Conservation (phyloP, 768 basidiomycete genomes). For the Russula ochroleuca region DNA sequence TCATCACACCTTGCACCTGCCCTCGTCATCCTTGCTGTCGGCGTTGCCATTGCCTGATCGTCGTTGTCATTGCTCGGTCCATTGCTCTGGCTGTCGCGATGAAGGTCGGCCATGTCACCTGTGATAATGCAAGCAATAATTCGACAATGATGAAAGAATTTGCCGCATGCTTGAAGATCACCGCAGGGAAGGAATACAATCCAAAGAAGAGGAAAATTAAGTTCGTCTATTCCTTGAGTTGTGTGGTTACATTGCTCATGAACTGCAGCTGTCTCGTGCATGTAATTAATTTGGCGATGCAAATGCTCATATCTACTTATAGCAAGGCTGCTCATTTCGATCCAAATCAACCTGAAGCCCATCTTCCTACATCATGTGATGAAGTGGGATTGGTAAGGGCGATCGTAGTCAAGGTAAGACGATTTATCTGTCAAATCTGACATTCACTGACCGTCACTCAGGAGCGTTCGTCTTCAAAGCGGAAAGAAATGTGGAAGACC, state of each 20-base stretch:
- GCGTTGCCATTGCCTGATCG: too few species aligned
- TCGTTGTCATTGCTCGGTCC: too few species aligned
- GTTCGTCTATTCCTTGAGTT: neutral
- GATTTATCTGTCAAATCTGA: too few species aligned
- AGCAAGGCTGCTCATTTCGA: neutral
- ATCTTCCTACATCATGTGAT: neutral
- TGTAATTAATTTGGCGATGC: neutral
- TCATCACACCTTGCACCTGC: too few species aligned
- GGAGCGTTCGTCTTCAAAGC: neutral
- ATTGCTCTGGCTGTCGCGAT: too few species aligned
- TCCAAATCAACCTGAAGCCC: neutral
- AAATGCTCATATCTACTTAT: too few species aligned
- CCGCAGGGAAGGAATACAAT: neutral
- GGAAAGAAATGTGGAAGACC: neutral
- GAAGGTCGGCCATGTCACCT: neutral
- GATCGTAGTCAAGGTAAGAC: neutral
- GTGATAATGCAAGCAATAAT: neutral
- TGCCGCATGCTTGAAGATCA: neutral
- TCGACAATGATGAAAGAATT: neutral
- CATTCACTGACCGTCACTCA: too few species aligned
- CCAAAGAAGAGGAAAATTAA: neutral
- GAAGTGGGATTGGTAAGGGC: neutral
- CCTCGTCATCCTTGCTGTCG: too few species aligned
- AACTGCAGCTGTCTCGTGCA: neutral
- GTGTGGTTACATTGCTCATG: neutral